Percentiles rank a stretch among this genome's conserved stretches.
Conservation (phyloP, 305 asterid species). For the Solanum chacoense region DNA sequence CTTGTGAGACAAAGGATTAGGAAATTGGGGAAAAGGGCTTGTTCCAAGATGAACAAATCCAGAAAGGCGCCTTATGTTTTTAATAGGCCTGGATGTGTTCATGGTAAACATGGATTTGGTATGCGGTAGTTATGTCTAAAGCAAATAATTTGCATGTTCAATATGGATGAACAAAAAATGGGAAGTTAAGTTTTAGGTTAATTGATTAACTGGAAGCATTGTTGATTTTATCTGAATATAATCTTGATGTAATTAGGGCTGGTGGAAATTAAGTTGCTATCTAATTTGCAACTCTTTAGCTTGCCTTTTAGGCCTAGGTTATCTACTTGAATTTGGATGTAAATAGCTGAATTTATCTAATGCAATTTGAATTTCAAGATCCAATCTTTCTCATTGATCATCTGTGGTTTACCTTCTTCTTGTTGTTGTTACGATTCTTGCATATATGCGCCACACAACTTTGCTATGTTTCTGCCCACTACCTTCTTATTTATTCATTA, state of each 20-base stretch:
- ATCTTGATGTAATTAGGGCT: not conserved
- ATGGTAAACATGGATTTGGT: slow-evolving; percentile 53
- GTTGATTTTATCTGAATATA: not conserved
- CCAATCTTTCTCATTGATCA: not conserved
- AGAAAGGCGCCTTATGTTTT: slow-evolving; percentile 39
- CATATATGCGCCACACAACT: not conserved
- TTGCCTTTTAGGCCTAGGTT: not conserved
- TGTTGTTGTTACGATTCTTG: not conserved
- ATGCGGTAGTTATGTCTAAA: slow-evolving; percentile 26
- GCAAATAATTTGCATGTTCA: not conserved
- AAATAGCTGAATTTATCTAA: slow-evolving; percentile 1
- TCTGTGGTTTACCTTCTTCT: not conserved
- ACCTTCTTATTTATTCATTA: not conserved
- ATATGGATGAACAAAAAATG: slow-evolving; percentile 3
- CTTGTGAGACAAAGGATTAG: slow-evolving; percentile 61
- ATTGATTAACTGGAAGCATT: not conserved
- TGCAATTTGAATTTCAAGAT: slow-evolving; percentile 9
- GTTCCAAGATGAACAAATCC: slow-evolving; percentile 25
- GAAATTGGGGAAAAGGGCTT: slow-evolving; percentile 57
- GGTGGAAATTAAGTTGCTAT: not conserved
- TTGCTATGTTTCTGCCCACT: not conserved
- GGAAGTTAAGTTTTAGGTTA: not conserved
- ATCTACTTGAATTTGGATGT: slow-evolving; percentile 4
- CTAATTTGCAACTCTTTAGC: not conserved
- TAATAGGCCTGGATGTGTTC: slow-evolving; percentile 52